Evolutionary conservation across 2,329 filamentous ascomycete species (phyloP), one percentile per base, ranked within the genome.

Genomic region (Dothistroma pini): DNA sequence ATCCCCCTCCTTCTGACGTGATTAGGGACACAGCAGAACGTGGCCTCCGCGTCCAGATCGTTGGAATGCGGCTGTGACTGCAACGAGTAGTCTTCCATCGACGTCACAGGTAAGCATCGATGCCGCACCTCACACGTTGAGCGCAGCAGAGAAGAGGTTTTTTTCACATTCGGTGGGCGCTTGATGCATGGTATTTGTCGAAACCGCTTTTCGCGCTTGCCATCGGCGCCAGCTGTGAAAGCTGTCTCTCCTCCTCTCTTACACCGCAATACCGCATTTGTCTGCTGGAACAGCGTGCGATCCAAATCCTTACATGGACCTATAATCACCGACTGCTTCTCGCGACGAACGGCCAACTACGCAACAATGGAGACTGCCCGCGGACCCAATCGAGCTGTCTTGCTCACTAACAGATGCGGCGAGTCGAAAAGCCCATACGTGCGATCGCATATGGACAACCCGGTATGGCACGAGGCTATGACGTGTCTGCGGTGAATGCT

Each of bases 371-470:
- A 65, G 22, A 61, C 56, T 56, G 57, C 64, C 25, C 57, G 59
- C 22, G 61, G 57, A 12, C 55, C 59, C 31, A 53, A 59, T 44
- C 60, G 61, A 41, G 63, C 66, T 12, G 64, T 74, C 31, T 67
- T 66, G 49, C 68, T 74, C 60, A 66, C 60, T 32, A 89, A 89
- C 71, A 80, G 83, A 65, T 80, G 86, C 59, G 77, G 74, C 55
- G 81, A 87, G 71, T 87, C 85, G 73, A 82, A 82, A 69, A 88
- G 85, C 68, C 86, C 87, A 59, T 89, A 89, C 78, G 86, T 89
- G 49, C 86, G 87, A 59, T 86, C 83, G 54, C 91, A 96, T 74
- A 85, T 87, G 74, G 81, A 89, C 68, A 96, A 96, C 74, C 86
- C 88, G 1, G 41, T 44, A 51, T 51, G 21, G 29, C 9, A 29